Conservation (phyloP, 2,329 filamentous ascomycete species). For the Phaeomoniella chlamydospora region DNA sequence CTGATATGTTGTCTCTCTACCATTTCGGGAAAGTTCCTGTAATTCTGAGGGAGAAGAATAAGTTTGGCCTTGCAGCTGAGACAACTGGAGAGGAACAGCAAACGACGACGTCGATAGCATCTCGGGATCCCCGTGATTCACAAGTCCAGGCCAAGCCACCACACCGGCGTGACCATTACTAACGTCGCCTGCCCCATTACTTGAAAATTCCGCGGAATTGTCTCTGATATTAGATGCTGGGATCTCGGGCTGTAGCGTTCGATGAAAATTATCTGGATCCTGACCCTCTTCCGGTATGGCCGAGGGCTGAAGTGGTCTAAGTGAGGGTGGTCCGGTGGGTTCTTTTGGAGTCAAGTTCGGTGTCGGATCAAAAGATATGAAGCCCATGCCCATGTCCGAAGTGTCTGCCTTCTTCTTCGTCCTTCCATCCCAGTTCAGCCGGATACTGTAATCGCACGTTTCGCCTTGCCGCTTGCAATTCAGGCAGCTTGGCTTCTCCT, state of each 20-base stretch:
- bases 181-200: background rate
- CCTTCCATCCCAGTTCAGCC: conserved; percentile 67
- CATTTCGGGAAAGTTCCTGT: background rate
- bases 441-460: conserved; percentile 66
- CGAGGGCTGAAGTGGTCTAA: conserved; percentile 6
- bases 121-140: background rate
- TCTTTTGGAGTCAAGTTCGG: conserved; percentile 6
- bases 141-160: background rate
- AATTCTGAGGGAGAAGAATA: background rate
- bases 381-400: conserved; percentile 16
- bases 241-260: background rate
- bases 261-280: background rate
- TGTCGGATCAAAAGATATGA: conserved; percentile 15
- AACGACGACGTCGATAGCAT: background rate
- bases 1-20: background rate
- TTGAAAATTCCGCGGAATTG: no score
- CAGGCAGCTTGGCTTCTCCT: conserved; percentile 57
- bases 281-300: conserved; percentile 4
- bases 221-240: background rate
- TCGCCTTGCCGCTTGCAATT: conserved; percentile 63
- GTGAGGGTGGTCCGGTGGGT: conserved; percentile 21
- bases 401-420: conserved; percentile 41
- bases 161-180: background rate
- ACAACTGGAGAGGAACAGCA: background rate
- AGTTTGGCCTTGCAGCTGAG: background rate